phyloP scores from a whole-genome alignment of 345 rosid species.

The Citrus trifoliata region DNA sequence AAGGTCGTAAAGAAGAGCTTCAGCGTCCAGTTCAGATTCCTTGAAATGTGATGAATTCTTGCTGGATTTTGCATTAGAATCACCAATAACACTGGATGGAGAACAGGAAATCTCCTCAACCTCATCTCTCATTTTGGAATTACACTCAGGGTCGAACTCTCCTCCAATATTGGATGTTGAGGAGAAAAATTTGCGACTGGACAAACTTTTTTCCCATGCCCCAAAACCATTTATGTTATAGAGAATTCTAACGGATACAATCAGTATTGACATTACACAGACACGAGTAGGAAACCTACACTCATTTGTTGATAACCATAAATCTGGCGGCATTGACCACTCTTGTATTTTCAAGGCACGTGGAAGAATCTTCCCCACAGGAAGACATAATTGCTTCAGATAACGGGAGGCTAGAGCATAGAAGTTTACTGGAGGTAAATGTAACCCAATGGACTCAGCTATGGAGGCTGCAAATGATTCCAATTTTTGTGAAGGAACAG shows the following conservation, averaged over 20 bases:
- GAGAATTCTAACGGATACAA: constrained; percentile 54
- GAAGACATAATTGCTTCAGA: constrained; percentile 55
- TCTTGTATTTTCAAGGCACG: constrained; percentile 50
- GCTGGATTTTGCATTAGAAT: constrained; percentile 20
- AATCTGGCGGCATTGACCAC: constrained; percentile 78
- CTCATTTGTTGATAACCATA: constrained; percentile 64
- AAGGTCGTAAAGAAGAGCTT: constrained; percentile 49
- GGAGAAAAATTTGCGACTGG: background rate
- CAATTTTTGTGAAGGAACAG: constrained; percentile 49
- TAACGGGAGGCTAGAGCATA: constrained; percentile 54
- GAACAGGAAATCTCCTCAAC: constrained; percentile 18
- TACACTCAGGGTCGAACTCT: constrained; percentile 13
- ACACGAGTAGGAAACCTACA: constrained; percentile 64
- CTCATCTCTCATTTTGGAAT: constrained; percentile 14
- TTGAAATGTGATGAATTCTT: constrained; percentile 19
- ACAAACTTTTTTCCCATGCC: constrained; percentile 60
- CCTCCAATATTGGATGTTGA: constrained; percentile 12
- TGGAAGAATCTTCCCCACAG: constrained; percentile 47
- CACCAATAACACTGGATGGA: constrained; percentile 20
- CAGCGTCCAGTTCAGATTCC: constrained; percentile 29
- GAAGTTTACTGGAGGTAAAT: constrained; percentile 71
- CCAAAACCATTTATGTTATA: constrained; percentile 66
- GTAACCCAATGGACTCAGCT: constrained; percentile 61
- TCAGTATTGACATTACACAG: constrained; percentile 55
- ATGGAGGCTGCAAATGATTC: constrained; percentile 59